Conservation (phyloP, 768 basidiomycete species). For the Leccinum variicolor region DNA sequence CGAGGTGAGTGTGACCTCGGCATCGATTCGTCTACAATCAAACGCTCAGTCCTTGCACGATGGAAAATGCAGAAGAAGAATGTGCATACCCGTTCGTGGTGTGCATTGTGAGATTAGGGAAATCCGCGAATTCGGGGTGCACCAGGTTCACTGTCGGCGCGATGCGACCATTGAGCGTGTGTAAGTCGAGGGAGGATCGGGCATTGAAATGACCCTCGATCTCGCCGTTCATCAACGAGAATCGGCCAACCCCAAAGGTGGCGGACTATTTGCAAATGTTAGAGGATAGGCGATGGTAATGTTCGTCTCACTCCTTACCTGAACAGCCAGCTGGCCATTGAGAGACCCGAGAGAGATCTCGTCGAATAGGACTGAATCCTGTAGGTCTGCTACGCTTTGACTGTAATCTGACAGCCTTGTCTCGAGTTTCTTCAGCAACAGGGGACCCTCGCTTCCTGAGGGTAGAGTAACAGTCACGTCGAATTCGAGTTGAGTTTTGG, state of each 20-base stretch:
- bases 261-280: slow-evolving; percentile 29
- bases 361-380: slow-evolving; percentile 35
- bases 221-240: slow-evolving; percentile 42
- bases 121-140: slow-evolving; percentile 22
- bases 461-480: slow-evolving; percentile 39
- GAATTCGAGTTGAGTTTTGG: slow-evolving; percentile 27
- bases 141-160: slow-evolving; percentile 35
- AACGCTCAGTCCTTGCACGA: not conserved
- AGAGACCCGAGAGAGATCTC: slow-evolving; percentile 33
- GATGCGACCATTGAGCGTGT: slow-evolving; percentile 41
- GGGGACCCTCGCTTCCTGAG: slow-evolving; percentile 17
- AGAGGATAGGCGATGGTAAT: not conserved
- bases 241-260: slow-evolving; percentile 20
- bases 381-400: slow-evolving; percentile 37
- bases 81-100: slow-evolving; percentile 43
- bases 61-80: not conserved
- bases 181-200: slow-evolving; percentile 32
- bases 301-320: slow-evolving; percentile 25
- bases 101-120: slow-evolving; percentile 31
- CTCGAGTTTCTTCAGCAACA: slow-evolving; percentile 40
- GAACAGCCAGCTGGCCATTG: slow-evolving; percentile 33
- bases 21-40: slow-evolving; percentile 15
- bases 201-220: slow-evolving; percentile 44
- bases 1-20: slow-evolving; percentile 31
- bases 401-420: slow-evolving; percentile 40